Conservation (phyloP, 345 rosid species). For the Trapa bicornis region DNA sequence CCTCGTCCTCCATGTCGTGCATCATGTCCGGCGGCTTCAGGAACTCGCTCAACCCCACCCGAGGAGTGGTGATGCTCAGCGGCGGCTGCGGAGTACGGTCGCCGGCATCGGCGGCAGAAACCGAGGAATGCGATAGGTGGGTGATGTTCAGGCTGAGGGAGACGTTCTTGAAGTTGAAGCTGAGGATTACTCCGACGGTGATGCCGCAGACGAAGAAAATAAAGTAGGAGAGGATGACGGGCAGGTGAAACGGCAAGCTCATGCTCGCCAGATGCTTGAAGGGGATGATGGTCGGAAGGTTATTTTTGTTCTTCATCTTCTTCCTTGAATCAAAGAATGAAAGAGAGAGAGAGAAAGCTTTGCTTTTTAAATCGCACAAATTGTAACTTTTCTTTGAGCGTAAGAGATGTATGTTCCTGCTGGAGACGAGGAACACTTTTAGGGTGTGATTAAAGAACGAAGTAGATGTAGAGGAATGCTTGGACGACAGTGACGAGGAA, state of each 20-base stretch:
- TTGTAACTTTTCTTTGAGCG: too few relatives aligned
- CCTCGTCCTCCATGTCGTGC: slow-evolving; percentile 68
- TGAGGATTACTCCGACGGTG: slow-evolving; percentile 38
- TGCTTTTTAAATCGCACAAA: too few relatives aligned
- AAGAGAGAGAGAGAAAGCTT: too few relatives aligned
- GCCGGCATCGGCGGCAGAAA: slow-evolving; percentile 3
- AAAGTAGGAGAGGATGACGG: slow-evolving; percentile 28
- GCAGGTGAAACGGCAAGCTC: slow-evolving; percentile 28
- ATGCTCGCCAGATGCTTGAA: slow-evolving; percentile 16
- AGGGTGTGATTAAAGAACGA: too few relatives aligned
- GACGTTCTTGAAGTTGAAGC: slow-evolving; percentile 28
- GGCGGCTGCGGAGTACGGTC: neutral
- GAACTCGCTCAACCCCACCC: slow-evolving; percentile 24
- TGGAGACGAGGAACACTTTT: too few relatives aligned
- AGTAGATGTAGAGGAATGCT: too few relatives aligned
- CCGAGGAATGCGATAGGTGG: slow-evolving; percentile 12
- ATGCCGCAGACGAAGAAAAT: slow-evolving; percentile 45
- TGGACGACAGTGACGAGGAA: too few relatives aligned
- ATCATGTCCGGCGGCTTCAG: slow-evolving; percentile 23
- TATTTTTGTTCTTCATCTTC: slow-evolving; percentile 14
- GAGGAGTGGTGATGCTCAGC: neutral
- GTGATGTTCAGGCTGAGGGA: slow-evolving; percentile 20
- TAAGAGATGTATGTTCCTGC: too few relatives aligned
- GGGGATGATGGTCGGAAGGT: neutral
- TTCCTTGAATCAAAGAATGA: slow-evolving; percentile 35